A percentile compares a stretch with the other conserved stretches of the same genome.
Conservation (phyloP, 345 rosid genomes). For the Citrus sp. region DNA sequence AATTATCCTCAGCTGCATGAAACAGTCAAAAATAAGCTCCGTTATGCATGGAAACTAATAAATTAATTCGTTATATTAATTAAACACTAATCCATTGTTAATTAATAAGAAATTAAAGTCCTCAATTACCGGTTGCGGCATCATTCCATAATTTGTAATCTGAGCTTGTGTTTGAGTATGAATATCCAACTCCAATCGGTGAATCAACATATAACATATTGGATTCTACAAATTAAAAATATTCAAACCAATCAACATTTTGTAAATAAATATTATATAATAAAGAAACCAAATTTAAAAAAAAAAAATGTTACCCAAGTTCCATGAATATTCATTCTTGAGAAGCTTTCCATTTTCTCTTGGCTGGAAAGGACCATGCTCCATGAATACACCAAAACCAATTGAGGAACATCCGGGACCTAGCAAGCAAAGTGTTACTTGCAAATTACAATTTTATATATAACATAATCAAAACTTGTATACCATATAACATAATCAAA, state of each 20-base stretch:
- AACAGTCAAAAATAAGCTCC: not conserved
- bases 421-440: not conserved
- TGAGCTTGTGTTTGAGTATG: conserved; percentile 30
- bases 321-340: conserved; percentile 37
- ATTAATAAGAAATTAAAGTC: not conserved
- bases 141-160: conserved; percentile 21
- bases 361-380: conserved; percentile 36
- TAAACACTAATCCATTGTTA: not conserved
- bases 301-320: conserved; percentile 12
- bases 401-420: conserved; percentile 46
- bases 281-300: too few relatives aligned
- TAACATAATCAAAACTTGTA: not conserved
- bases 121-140: conserved; percentile 11
- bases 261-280: not conserved
- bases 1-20: conserved; percentile 30
- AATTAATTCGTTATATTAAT: too few relatives aligned
- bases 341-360: conserved; percentile 25
- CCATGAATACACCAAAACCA: conserved; percentile 37
- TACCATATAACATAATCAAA: not conserved
- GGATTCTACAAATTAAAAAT: conserved; percentile 18
- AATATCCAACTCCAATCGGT: conserved; percentile 30
- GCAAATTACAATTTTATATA: too few relatives aligned
- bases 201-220: conserved; percentile 34
- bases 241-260: not conserved
- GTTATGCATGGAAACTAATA: not conserved